Base-by-base conservation (phyloP, 1,139 yeast species). In the Blastobotrys apis region DNA sequence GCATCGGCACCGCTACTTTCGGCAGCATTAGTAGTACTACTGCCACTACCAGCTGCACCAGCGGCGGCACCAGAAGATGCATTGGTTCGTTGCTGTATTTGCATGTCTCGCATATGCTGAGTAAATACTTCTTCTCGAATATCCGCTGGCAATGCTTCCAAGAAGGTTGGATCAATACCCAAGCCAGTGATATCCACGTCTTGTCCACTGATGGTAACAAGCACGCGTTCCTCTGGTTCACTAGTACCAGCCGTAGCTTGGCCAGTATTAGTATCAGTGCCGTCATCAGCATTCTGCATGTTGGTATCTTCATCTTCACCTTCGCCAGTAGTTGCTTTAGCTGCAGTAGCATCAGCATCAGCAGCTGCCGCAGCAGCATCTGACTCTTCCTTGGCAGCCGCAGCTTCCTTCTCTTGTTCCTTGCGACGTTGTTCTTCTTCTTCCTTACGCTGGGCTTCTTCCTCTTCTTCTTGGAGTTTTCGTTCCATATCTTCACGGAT, bases 81-180 rank as follows among this genome's bases (percentile, higher is more conserved):
- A 8, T 21, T 32, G 21, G 17, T 32, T 65, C 68, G 13, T 68
- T 62, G 52, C 44, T 44, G 26, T 46, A 53, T 2, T 13, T 56
- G 53, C 69, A 71, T 49, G 52, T 87, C 95, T 37, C 92, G 71
- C 4, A 88, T 71, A 60, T 88, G 95, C 55, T 88, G 94, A 0
- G 94, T 80, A 57, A 87, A 80, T 0, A 88, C 97, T 58, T 90
- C 97, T 53, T 88, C 95, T 43, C 96, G 72, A 84, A 90, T 84
- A 44, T 86, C 94, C 39, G 85, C 95, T 0, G 97, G 97, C 31
- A 90, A 71, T 0, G 96, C 97, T 54, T 83, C 85, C 52, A 90
- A 73, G 60, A 88, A 90, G 55, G 84, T 94, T 0, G 95, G 95
- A 64, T 90, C 97, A 48, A 90, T 87, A 47, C 87, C 97, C 3